phyloP scores from a whole-genome alignment of 2,329 filamentous ascomycete species.

The Phyllosticta capitalensis region DNA sequence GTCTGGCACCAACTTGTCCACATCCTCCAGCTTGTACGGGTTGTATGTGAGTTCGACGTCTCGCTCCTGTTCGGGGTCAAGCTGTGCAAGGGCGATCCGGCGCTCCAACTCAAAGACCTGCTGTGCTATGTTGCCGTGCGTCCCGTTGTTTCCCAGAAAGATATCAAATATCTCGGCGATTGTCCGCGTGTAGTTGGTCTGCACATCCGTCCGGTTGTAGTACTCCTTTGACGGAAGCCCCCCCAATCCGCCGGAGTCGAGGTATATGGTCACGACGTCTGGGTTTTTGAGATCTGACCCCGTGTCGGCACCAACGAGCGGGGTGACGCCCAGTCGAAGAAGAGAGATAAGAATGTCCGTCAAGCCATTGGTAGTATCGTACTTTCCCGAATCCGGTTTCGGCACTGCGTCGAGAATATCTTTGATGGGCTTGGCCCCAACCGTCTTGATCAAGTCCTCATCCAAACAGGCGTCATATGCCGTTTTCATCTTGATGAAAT shows the following conservation, averaged over 20 bases:
- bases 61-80: constrained; percentile 40
- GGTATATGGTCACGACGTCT: constrained; percentile 22
- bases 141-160: constrained; percentile 13
- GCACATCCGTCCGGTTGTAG: constrained; percentile 25
- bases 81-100: constrained; percentile 50
- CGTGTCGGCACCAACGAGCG: not conserved
- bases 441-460: constrained; percentile 45
- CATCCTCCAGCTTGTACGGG: constrained; percentile 49
- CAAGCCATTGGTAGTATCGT: not conserved
- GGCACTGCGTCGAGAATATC: constrained; percentile 28
- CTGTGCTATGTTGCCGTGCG: constrained; percentile 17
- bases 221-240: constrained; percentile 30
- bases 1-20: constrained; percentile 45
- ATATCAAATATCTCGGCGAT: not conserved
- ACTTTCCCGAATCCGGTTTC: not conserved
- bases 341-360: constrained; percentile 1
- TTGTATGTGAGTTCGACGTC: constrained; percentile 42
- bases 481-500: constrained; percentile 56
- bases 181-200: constrained; percentile 18
- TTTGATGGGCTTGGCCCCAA: constrained; percentile 48
- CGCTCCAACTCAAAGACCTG: constrained; percentile 46
- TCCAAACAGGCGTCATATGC: constrained; percentile 59
- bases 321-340: not conserved
- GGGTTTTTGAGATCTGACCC: not conserved
- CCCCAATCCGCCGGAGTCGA: constrained; percentile 39